Base-by-base conservation (phyloP, 805 yeast species). In the Schizosaccharomyces cryophilus region DNA sequence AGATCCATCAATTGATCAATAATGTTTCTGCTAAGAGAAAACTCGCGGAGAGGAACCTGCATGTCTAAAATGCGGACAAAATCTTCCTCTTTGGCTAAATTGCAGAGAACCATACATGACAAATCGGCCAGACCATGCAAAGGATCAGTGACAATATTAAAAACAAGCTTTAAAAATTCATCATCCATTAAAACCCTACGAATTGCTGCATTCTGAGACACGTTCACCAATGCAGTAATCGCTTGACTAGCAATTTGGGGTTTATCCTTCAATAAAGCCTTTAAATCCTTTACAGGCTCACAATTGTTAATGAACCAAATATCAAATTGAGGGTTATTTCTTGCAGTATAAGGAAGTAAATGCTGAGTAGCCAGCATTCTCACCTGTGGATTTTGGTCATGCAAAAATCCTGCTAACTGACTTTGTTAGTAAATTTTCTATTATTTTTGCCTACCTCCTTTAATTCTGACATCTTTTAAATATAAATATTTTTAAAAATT, bases 1-100 rank as follows among this genome's bases (percentile, higher is more conserved):
- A 89, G 81, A 71, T 87, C 95, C 82, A 89, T 80, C 40, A 89
- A 74, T 70, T 89, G 84, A 67, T 86, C 95, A 72, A 87, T 76
- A 5, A 81, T 62, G 17, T 58, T 51, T 48, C n/a, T 42, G 11
- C 66, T 62, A 82, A 40, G 63, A 40, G 17, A 58, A 63, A 60
- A 54, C 47, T 19, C 51, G 31, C 47, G 45, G 5, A 65, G 54
- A 11, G 60, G 60, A 30, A 31, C 29, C 29, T 31, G 24, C 58
- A 26, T 47, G n/a, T 62, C 61, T 11, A 35, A 47, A 30, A 65
- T 62, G 42, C 63, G 59, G 19, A 31, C 61, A 58, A 87, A 80
- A 21, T 73, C 72, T 66, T 85, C 87, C 65, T 80, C 80, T 67
- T 89, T 87, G 24, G 95, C 90, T 66, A 93, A 69, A 69, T 93